Conservation (phyloP, 345 rosid genomes). For the Hirschfeldia incana region DNA sequence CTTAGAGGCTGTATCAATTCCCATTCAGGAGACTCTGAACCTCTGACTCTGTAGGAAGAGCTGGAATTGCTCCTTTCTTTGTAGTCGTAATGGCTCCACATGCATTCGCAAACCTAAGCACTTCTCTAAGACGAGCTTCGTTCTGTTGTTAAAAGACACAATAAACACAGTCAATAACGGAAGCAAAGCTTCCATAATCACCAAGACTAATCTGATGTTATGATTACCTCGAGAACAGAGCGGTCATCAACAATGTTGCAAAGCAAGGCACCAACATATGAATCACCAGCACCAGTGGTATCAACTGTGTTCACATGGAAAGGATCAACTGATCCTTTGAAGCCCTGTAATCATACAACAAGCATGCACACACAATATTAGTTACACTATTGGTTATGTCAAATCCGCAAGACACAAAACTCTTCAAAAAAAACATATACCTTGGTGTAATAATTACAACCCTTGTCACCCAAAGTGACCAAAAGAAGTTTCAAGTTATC, state of each 20-base stretch:
- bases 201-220: not conserved
- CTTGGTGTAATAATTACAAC: conserved; percentile 95
- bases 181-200: not conserved
- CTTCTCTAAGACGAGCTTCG: conserved; percentile 72
- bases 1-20: conserved; percentile 3
- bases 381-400: too few relatives aligned
- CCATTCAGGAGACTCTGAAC: conserved; percentile 52
- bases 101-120: conserved; percentile 75
- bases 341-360: conserved; percentile 44
- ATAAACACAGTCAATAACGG: not conserved
- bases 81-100: conserved; percentile 98
- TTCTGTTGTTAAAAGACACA: conserved; percentile 43
- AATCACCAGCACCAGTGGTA: conserved; percentile 97
- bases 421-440: conserved; percentile 35
- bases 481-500: conserved; percentile 76
- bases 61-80: conserved; percentile 97
- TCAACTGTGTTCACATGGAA: conserved; percentile 79
- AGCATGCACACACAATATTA: too few relatives aligned
- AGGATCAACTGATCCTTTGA: conserved; percentile 75
- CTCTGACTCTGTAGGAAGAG: conserved; percentile 70
- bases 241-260: conserved; percentile 77
- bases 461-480: conserved; percentile 92
- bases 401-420: not conserved
- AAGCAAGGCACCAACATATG: conserved; percentile 87
- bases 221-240: conserved; percentile 62